Percentiles rank a stretch among this genome's conserved stretches.
Evolutionary conservation across 306 rosid genomes (phyloP).

Genomic region (Castanea sativa): DNA sequence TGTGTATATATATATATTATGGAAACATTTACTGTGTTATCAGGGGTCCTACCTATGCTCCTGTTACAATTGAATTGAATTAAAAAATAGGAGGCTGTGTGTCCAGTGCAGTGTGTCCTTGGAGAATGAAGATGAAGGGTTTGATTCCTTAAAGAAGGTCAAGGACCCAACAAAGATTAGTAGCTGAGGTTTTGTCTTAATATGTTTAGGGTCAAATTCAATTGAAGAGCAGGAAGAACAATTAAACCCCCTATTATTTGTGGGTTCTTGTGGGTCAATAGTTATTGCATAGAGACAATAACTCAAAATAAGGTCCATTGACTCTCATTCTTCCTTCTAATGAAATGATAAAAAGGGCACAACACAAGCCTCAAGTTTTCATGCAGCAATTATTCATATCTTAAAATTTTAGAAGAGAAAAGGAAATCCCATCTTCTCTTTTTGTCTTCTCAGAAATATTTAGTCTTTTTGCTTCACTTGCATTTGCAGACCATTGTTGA

Average conservation of each 20-base stretch:
- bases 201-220: background rate
- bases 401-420: background rate
- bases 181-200: background rate
- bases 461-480: background rate
- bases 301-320: background rate
- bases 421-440: constrained; percentile 5
- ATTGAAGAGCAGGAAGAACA: background rate
- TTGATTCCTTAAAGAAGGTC: background rate
- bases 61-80: too few relatives aligned
- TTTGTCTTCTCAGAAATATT: background rate
- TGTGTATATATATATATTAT: too few relatives aligned
- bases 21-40: too few relatives aligned
- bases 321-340: background rate
- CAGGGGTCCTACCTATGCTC: too few relatives aligned
- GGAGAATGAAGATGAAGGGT: background rate
- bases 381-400: background rate
- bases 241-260: too few relatives aligned
- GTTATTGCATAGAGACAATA: background rate
- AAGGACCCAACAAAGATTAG: background rate
- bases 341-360: background rate
- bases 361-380: background rate
- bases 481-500: constrained; percentile 22
- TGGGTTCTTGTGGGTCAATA: background rate
- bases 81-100: too few relatives aligned
- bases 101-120: background rate